A percentile compares a stretch with the other conserved stretches of the same genome.
phyloP scores from a whole-genome alignment of 2,329 filamentous ascomycete genomes.

The Helotiales sp. region DNA sequence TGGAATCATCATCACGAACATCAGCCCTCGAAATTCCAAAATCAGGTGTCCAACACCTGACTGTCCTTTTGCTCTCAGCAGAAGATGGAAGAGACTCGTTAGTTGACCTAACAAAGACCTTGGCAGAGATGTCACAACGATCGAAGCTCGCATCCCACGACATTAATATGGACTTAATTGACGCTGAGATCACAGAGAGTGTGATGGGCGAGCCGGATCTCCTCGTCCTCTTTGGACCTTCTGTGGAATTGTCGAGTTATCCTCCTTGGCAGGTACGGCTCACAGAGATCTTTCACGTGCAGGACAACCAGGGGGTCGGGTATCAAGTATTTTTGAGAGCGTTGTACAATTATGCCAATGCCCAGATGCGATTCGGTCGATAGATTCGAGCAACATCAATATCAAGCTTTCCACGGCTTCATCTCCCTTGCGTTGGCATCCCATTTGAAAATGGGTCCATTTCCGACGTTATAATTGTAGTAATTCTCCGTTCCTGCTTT shows the following conservation, averaged over 20 bases:
- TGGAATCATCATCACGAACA: constrained; percentile 48
- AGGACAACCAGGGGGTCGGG: constrained; percentile 78
- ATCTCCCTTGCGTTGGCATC: constrained; percentile 51
- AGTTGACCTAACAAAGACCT: constrained; percentile 90
- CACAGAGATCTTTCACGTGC: constrained; percentile 86
- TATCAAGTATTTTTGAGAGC: constrained; percentile 92
- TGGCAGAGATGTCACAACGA: constrained; percentile 92
- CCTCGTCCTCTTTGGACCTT: constrained; percentile 81
- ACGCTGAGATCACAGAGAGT: constrained; percentile 77
- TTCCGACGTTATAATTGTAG: constrained; percentile 80
- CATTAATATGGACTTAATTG: constrained; percentile 82
- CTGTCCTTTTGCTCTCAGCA: constrained; percentile 77
- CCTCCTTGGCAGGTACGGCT: constrained; percentile 95
- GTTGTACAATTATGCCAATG: constrained; percentile 79
- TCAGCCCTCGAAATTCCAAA: constrained; percentile 41
- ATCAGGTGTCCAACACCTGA: constrained; percentile 44
- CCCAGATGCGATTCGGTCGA: constrained; percentile 74
- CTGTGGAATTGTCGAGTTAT: constrained; percentile 84
- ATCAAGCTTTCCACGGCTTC: constrained; percentile 29
- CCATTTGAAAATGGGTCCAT: constrained; percentile 69
- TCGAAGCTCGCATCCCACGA: constrained; percentile 79
- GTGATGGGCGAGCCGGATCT: constrained; percentile 90
- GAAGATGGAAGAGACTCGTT: constrained; percentile 92
- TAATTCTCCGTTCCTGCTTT: constrained; percentile 78
- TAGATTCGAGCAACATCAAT: constrained; percentile 25